A percentile compares a stretch with the other conserved stretches of the same genome.
Evolutionary conservation across 495 filamentous ascomycete species (phyloP).

Genomic region (Corynascus novoguineensis): DNA sequence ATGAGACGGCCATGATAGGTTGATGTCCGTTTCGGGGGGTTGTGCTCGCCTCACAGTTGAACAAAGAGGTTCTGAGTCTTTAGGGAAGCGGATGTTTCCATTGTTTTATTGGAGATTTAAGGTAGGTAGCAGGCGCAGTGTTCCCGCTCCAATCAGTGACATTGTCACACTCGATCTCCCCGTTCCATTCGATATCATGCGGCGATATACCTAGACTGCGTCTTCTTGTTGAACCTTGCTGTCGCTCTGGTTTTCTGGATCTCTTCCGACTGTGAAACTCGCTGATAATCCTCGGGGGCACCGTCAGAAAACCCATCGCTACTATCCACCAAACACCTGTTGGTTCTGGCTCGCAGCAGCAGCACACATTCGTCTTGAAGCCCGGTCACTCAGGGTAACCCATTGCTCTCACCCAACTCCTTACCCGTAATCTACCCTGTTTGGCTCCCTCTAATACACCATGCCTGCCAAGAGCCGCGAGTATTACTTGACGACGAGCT

Average conservation of each 20-base stretch:
- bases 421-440: neutral
- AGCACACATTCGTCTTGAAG: neutral
- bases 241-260: neutral
- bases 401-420: neutral
- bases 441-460: neutral
- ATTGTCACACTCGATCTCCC: neutral
- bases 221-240: neutral
- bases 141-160: neutral
- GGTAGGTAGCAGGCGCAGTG: neutral
- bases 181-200: neutral
- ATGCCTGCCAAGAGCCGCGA: conserved; percentile 9
- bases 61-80: neutral
- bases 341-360: no score
- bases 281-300: no score
- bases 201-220: neutral
- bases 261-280: neutral
- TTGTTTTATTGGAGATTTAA: neutral
- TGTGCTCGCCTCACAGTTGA: neutral
- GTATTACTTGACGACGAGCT: conserved; percentile 9
- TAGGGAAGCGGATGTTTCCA: neutral
- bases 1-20: conserved; percentile 9
- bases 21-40: neutral
- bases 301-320: no score
- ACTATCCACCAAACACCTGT: no score
- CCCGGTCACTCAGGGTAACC: neutral